A percentile compares a stretch with the other conserved stretches of the same genome.
phyloP scores from a whole-genome alignment of 768 basidiomycete species.

The Peribolospora baueri region DNA sequence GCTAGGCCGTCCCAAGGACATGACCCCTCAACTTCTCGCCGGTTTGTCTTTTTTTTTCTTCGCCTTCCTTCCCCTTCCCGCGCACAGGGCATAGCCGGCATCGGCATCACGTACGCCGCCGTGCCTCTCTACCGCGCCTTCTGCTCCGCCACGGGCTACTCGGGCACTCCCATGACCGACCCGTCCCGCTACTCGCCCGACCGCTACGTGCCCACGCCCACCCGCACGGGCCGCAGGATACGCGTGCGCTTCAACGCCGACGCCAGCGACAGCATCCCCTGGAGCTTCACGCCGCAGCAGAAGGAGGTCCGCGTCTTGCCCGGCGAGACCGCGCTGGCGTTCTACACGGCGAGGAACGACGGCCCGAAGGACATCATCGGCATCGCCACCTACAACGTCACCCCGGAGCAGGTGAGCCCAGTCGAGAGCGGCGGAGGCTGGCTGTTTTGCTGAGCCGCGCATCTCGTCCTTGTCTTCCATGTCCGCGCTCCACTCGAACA shows the following conservation, averaged over 20 bases:
- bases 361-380: constrained; percentile 76
- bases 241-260: constrained; percentile 94
- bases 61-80: too few species aligned
- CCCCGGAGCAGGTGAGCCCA: constrained; percentile 64
- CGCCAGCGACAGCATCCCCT: constrained; percentile 63
- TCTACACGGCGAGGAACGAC: constrained; percentile 77
- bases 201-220: constrained; percentile 17
- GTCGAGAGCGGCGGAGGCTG: background rate
- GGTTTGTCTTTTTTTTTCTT: constrained; percentile 1
- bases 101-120: constrained; percentile 84
- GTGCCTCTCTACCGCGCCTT: constrained; percentile 95
- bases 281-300: constrained; percentile 79
- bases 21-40: background rate
- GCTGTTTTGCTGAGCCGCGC: background rate
- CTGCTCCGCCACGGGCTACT: constrained; percentile 91
- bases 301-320: constrained; percentile 71
- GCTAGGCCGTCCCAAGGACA: background rate
- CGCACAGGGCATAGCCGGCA: constrained; percentile 42
- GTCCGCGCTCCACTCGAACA: constrained; percentile 16
- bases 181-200: constrained; percentile 34
- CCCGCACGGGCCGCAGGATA: constrained; percentile 29
- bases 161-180: constrained; percentile 72
- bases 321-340: constrained; percentile 86
- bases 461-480: background rate
- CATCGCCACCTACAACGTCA: constrained; percentile 97